A percentile compares a stretch with the other conserved stretches of the same genome.
Evolutionary conservation across 257 asterid species (phyloP).

Genomic region (Ligustrum vulgare): DNA sequence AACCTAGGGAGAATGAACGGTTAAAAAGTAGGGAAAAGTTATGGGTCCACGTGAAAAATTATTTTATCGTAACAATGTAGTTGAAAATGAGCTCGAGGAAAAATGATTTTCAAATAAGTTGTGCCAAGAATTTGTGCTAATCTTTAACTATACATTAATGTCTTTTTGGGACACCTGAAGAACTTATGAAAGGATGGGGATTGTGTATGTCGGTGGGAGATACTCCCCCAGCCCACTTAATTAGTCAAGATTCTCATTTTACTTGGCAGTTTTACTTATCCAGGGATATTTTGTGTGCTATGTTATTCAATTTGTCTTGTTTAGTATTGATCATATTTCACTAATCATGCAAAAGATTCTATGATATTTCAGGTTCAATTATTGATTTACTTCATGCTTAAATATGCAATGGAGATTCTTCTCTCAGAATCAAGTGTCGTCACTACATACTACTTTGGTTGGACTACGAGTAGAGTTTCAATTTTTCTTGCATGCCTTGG

Average conservation of each 20-base stretch:
- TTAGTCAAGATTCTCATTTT: neutral
- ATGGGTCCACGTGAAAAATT: too few species aligned
- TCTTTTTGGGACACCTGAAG: neutral
- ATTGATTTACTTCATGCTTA: constrained; percentile 96
- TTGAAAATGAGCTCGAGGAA: too few species aligned
- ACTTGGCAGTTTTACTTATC: neutral
- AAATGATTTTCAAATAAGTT: too few species aligned
- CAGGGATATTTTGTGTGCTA: neutral
- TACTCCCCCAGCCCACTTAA: neutral
- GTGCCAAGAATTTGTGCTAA: neutral
- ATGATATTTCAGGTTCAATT: constrained; percentile 76
- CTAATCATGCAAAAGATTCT: constrained; percentile 20
- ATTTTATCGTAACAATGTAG: too few species aligned
- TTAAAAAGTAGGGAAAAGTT: too few species aligned
- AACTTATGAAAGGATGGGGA: neutral
- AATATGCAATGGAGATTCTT: constrained; percentile 92
- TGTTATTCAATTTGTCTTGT: neutral
- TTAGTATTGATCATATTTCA: neutral
- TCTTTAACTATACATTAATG: neutral
- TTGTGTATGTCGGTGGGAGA: neutral
- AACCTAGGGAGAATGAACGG: neutral
- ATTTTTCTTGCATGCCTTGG: constrained; percentile 93
- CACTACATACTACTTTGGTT: constrained; percentile 78
- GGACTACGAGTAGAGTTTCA: constrained; percentile 87
- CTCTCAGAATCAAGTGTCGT: constrained; percentile 96